Evolutionary conservation across 1,284 basidiomycete species (phyloP).

Genomic region (Marasmius oreades): DNA sequence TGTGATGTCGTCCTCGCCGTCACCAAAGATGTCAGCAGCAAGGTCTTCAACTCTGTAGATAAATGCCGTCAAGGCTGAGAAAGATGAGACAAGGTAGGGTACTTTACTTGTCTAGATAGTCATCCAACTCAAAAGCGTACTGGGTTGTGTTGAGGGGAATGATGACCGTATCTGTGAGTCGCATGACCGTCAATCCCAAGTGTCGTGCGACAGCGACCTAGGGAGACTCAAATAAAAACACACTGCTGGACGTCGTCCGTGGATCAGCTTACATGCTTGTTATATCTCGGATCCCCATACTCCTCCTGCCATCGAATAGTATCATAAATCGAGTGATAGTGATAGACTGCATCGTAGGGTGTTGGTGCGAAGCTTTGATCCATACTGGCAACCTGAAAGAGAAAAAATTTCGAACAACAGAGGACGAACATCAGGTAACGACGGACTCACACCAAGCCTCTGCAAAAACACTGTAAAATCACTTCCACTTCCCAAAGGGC

Average conservation of each 20-base stretch:
- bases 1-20: slow-evolving; percentile 18
- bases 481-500: slow-evolving; percentile 51
- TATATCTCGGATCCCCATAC: slow-evolving; percentile 76
- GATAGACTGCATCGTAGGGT: slow-evolving; percentile 70
- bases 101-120: slow-evolving; percentile 54
- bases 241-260: neutral
- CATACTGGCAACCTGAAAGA: slow-evolving; percentile 41
- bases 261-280: slow-evolving; percentile 52
- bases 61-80: neutral
- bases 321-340: too few relatives aligned
- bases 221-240: neutral
- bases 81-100: neutral
- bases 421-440: neutral
- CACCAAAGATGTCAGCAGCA: slow-evolving; percentile 12
- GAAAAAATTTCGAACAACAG: neutral
- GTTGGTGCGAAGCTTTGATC: slow-evolving; percentile 42
- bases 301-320: slow-evolving; percentile 72
- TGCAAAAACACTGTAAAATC: slow-evolving; percentile 76
- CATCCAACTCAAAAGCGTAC: slow-evolving; percentile 61
- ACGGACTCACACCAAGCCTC: slow-evolving; percentile 25
- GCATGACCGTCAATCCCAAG: slow-evolving; percentile 59
- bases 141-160: slow-evolving; percentile 77
- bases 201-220: slow-evolving; percentile 44
- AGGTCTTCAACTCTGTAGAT: neutral
- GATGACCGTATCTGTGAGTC: slow-evolving; percentile 57